Base-by-base conservation (phyloP, 2,329 filamentous ascomycete genomes). In the Exophiala sideris region DNA sequence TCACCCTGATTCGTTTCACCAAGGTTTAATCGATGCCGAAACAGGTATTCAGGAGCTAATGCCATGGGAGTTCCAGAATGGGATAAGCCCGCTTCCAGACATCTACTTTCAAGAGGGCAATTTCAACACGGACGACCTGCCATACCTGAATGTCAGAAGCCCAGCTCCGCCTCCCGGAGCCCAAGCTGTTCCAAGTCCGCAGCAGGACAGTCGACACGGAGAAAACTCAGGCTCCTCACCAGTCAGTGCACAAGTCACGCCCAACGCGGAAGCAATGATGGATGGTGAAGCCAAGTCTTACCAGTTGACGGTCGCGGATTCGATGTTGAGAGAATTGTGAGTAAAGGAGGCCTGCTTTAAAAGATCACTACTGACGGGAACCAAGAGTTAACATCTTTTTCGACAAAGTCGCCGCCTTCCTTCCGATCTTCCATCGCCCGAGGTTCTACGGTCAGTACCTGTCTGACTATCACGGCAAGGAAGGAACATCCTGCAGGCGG, bases 351-450 rank as follows among this genome's bases (percentile, higher is more conserved):
- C 9, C 40, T 24, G 12, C 11, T 9, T 9, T 3, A 14, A 10
- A 11, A 2, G 8, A 12, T 21, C 24, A 21, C 40, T 42, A 21
- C 18, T 21, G 24, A 10, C 16, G 18, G 32, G n/a, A 29, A 5
- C 9, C 5, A 11, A 48, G 46, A 14, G 35, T 48, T 10, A 34
- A 48, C 24, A 8, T 48, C 35, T 48, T 48, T 35, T 48, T 48
- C 20, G 21, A 16, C 36, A 38, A 32, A 14, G 36, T 48, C 12
- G 39, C 20, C 20, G 18, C 20, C 12, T 48, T 48, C 36, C 12
- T 48, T 16, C 46, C 46, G 6, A 48, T 48, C 21, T 41, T 48
- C 14, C 46, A 48, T 21, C 34, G 36, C 7, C 46, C 46, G n/a
- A 20, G 38, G 21, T 48, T 48, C 20, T 48, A 48, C 39, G 12